Conservation (phyloP, 345 rosid genomes). For the Stellera chamaejasme region DNA sequence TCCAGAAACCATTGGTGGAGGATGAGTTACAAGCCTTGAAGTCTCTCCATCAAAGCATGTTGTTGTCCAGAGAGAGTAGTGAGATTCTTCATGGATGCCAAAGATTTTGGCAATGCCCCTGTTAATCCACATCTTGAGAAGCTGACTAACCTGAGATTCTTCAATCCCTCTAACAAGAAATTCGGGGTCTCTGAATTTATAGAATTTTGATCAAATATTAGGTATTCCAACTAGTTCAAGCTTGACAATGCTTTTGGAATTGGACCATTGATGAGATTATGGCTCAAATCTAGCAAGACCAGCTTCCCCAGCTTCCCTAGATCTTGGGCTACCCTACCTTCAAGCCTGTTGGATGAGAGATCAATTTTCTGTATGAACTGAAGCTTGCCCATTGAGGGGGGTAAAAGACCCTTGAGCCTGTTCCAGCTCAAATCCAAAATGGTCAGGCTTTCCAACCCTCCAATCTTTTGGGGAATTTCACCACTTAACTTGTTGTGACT, state of each 20-base stretch:
- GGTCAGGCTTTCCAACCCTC: slow-evolving; percentile 20
- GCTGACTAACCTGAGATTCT: slow-evolving; percentile 26
- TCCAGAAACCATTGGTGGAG: no score
- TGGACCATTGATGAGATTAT: slow-evolving; percentile 32
- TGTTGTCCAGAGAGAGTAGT: slow-evolving; percentile 33
- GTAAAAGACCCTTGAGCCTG: slow-evolving; percentile 24
- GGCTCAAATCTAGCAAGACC: slow-evolving; percentile 39
- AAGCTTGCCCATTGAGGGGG: slow-evolving; percentile 27
- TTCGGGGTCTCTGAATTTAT: slow-evolving; percentile 26
- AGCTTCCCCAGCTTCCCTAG: slow-evolving; percentile 26
- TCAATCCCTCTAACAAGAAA: slow-evolving; percentile 20
- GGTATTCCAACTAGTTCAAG: slow-evolving; percentile 27
- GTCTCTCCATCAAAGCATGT: no score
- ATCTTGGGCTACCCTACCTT: slow-evolving; percentile 22
- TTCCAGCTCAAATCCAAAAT: slow-evolving; percentile 40
- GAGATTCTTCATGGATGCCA: slow-evolving; percentile 26
- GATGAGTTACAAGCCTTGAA: no score
- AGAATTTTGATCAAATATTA: slow-evolving; percentile 28
- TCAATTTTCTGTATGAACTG: slow-evolving; percentile 33
- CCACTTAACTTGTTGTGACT: slow-evolving; percentile 37
- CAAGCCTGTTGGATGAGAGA: slow-evolving; percentile 27
- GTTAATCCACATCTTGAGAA: slow-evolving; percentile 31
- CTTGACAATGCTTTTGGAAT: slow-evolving; percentile 33
- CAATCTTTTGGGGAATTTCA: slow-evolving; percentile 33
- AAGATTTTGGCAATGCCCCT: slow-evolving; percentile 25